Evolutionary conservation across 2,329 filamentous ascomycete genomes (phyloP), one percentile per base, ranked within the genome.

Genomic region (Penicillium fuscoglaucum): DNA sequence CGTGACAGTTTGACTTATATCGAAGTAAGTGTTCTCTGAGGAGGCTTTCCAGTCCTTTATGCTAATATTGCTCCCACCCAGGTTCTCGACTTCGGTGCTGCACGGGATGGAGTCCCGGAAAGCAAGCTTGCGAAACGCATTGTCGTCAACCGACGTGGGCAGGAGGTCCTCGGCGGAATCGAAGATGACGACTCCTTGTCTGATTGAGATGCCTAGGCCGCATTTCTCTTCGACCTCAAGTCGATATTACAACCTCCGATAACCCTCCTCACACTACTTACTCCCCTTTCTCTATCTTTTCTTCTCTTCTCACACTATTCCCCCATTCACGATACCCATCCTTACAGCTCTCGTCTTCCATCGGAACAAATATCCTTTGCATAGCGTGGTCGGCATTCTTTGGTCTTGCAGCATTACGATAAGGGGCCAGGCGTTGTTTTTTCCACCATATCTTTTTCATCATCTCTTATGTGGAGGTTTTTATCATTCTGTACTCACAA

Each of bases 51-150:
- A 33, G 35, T 33, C 3, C 19, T 44, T 19, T 24, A 47, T 24
- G 21, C 48, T 66, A 53, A 65, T 62, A 66, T 59, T 67, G 26
- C 12, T 53, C 37, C 40, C 41, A 17, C 31, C 7, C 65, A 98
- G 95, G 93, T 99, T 65, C 88, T 99, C 60, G 95, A 99, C 77
- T 99, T 98, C 77, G 95, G 95, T 59, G 95, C 95, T 63, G 88
- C 90, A 48, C 89, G 95, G 65, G 95, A 99, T 70, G 93, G 93
- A 53, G 85, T 91, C 60, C 85, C 90, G 3, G 83, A 86, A 17
- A 87, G 89, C 63, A 85, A 93, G 67, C 86, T 93, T 45, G 93
- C 93, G 44, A 87, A 86, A 66, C 87, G 93, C 47, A 92, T 93
- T 56, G 80, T 78, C 17, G 78, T 80, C 53, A 76, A 79, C 61